phyloP scores from a whole-genome alignment of 2,329 filamentous ascomycete species.

The Verticillium klebahnii region DNA sequence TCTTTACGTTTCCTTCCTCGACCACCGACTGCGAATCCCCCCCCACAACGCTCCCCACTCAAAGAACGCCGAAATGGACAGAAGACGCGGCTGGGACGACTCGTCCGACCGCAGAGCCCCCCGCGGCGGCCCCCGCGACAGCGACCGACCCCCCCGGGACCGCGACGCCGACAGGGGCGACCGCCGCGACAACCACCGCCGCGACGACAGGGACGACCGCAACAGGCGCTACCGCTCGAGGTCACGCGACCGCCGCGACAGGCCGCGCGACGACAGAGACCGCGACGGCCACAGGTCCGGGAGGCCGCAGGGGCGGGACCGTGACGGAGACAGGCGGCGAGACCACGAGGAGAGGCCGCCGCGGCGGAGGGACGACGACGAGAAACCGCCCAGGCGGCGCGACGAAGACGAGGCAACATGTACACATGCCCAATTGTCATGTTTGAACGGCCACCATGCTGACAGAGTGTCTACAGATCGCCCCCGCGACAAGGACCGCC shows the following conservation, averaged over 20 bases:
- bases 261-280: conserved; percentile 26
- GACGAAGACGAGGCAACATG: conserved; percentile 15
- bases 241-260: conserved; percentile 25
- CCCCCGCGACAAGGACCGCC: conserved; percentile 18
- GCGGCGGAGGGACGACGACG: conserved; percentile 17
- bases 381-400: conserved; percentile 16
- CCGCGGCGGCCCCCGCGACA: conserved; percentile 22
- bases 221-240: conserved; percentile 26
- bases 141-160: conserved; percentile 23
- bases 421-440: not conserved
- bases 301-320: conserved; percentile 23
- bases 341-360: conserved; percentile 26
- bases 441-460: not conserved
- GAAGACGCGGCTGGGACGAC: conserved; percentile 50
- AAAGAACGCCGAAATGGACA: not conserved
- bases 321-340: conserved; percentile 29
- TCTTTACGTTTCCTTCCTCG: no score
- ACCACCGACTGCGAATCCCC: no score
- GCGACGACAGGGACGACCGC: conserved; percentile 15
- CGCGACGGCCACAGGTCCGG: conserved; percentile 22
- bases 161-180: conserved; percentile 23
- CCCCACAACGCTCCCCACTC: not conserved
- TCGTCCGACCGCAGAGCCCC: conserved; percentile 30
- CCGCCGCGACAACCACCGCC: conserved; percentile 21
- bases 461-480: conserved; percentile 7